A percentile compares a stretch with the other conserved stretches of the same genome.
phyloP scores from a whole-genome alignment of 2,329 filamentous ascomycete species.

The Aphanocladium album region DNA sequence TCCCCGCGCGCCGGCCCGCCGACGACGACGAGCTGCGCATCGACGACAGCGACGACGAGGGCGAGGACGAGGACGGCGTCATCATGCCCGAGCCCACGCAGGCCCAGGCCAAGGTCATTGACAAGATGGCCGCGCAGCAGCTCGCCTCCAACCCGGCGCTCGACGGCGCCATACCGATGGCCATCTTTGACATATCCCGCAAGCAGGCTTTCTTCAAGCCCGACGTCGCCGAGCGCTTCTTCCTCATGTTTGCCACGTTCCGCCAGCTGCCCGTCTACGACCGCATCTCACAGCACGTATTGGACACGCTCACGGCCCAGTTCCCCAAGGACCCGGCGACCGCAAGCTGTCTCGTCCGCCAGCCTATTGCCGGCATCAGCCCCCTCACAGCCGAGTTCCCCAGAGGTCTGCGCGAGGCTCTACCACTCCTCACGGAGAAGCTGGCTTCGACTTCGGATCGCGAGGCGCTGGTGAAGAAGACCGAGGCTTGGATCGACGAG shows the following conservation, averaged over 20 bases:
- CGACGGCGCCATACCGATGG: constrained; percentile 87
- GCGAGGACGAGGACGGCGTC: constrained; percentile 35
- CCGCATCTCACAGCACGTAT: constrained; percentile 68
- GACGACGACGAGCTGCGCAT: constrained; percentile 44
- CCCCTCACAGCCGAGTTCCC: constrained; percentile 66
- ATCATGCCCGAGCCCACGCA: constrained; percentile 42
- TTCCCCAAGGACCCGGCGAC: constrained; percentile 59
- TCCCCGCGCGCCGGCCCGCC: constrained; percentile 38
- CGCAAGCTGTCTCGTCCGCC: constrained; percentile 65
- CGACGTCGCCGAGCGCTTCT: constrained; percentile 68
- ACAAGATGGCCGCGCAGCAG: constrained; percentile 40
- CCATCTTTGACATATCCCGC: constrained; percentile 82
- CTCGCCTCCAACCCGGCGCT: constrained; percentile 72
- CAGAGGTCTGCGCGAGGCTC: constrained; percentile 58
- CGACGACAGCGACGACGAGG: constrained; percentile 39
- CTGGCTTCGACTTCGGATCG: constrained; percentile 42
- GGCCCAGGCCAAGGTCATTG: constrained; percentile 38
- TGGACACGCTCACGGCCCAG: constrained; percentile 56
- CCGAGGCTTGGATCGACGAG: constrained; percentile 49
- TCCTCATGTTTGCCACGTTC: constrained; percentile 71
- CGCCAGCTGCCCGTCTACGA: constrained; percentile 57
- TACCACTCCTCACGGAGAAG: constrained; percentile 55
- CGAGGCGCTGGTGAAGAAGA: constrained; percentile 42
- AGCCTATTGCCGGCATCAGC: constrained; percentile 63
- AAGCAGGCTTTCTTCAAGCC: constrained; percentile 68